A percentile compares a stretch with the other conserved stretches of the same genome.
Conservation (phyloP, 2,329 filamentous ascomycete genomes). For the Diplocarpon rosae region DNA sequence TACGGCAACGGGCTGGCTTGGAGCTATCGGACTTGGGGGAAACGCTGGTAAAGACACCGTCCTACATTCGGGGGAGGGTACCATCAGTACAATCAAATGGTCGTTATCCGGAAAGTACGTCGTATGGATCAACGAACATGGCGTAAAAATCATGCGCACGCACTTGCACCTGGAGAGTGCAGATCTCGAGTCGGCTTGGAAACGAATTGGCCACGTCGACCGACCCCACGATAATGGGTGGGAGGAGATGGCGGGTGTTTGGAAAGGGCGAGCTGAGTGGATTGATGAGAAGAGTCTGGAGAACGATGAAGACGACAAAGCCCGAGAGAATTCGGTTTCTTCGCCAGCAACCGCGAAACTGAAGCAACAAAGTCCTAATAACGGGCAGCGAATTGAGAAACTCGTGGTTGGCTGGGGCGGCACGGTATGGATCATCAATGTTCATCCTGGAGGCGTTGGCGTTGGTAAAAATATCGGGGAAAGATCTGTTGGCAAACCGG, state of each 20-base stretch:
- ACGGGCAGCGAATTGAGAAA: constrained; percentile 53
- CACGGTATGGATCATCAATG: constrained; percentile 90
- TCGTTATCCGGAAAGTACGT: constrained; percentile 86
- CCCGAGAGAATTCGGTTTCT: constrained; percentile 19
- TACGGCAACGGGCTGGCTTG: constrained; percentile 81
- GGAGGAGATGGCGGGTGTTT: constrained; percentile 94
- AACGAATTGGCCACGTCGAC: constrained; percentile 84
- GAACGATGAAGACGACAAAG: constrained; percentile 47
- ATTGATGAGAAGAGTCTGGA: constrained; percentile 77
- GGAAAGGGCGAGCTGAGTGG: constrained; percentile 90
- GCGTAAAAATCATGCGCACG: constrained; percentile 95
- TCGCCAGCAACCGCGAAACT: constrained; percentile 38
- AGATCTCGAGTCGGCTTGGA: constrained; percentile 81
- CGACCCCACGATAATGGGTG: constrained; percentile 76
- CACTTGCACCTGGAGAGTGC: constrained; percentile 68
- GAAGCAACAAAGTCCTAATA: constrained; percentile 38
- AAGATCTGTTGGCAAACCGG: constrained; percentile 65
- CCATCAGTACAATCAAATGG: constrained; percentile 88
- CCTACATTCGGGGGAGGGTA: constrained; percentile 83
- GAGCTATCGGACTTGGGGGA: constrained; percentile 69
- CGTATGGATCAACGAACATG: constrained; percentile 91
- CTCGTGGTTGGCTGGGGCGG: constrained; percentile 91
- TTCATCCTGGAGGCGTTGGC: constrained; percentile 64
- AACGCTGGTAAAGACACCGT: constrained; percentile 77
- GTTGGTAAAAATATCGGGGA: constrained; percentile 58